These are phyloP conservation scores for Cryphonectria radicalis DNA, from an alignment of 2,329 filamentous ascomycete species.

Conservation along the genomic window DNA sequence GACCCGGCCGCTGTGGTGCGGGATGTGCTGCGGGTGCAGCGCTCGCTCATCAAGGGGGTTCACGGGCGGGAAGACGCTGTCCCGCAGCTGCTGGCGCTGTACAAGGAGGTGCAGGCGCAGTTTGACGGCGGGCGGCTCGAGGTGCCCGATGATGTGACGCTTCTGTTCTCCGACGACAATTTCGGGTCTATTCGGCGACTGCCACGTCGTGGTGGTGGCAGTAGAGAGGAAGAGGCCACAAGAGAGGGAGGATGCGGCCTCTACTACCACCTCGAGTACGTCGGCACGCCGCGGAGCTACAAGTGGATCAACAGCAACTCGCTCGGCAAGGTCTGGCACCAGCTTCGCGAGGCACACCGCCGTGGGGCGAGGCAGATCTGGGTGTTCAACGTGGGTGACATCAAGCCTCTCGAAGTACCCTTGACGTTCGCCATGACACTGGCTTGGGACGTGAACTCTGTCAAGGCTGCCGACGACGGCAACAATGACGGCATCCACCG, in stretches of 20 bases:
- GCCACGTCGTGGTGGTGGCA: slow-evolving; percentile 55
- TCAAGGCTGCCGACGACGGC: slow-evolving; percentile 50
- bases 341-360: slow-evolving; percentile 56
- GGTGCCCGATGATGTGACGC: slow-evolving; percentile 64
- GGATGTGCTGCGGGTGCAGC: slow-evolving; percentile 59
- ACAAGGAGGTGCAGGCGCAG: slow-evolving; percentile 68
- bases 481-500: slow-evolving; percentile 18
- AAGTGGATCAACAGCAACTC: slow-evolving; percentile 68
- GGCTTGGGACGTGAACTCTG: slow-evolving; percentile 57
- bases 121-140: slow-evolving; percentile 60
- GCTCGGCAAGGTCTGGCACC: slow-evolving; percentile 36
- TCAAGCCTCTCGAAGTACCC: slow-evolving; percentile 63
- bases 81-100: slow-evolving; percentile 63
- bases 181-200: slow-evolving; percentile 63
- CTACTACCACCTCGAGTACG: slow-evolving; percentile 64
- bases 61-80: slow-evolving; percentile 50
- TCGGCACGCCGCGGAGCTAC: slow-evolving; percentile 63
- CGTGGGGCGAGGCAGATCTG: slow-evolving; percentile 63
- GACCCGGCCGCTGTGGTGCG: slow-evolving; percentile 57
- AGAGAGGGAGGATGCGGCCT: slow-evolving; percentile 62
- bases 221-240: slow-evolving; percentile 48
- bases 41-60: slow-evolving; percentile 56
- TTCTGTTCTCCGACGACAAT: slow-evolving; percentile 68
- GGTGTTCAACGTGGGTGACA: slow-evolving; percentile 68
- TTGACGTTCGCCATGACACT: slow-evolving; percentile 62